Base-by-base conservation (phyloP, 306 rosid genomes). In the Quercus berberidifolia region DNA sequence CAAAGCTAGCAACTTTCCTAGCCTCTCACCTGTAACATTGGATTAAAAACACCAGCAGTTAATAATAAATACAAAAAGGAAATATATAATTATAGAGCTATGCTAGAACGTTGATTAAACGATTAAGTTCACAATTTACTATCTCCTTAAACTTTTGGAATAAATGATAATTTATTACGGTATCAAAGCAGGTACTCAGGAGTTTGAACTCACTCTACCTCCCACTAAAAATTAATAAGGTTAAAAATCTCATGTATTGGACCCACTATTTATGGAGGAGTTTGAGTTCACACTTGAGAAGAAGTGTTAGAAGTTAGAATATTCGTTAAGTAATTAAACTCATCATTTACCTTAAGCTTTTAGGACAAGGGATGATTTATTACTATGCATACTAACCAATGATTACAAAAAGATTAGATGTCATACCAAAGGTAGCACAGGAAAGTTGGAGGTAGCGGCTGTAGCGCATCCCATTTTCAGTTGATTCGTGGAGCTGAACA, bases 401-500 rank as follows among this genome's bases (percentile, higher is more conserved):
- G 63, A 57, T 57, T 57, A 12, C 25, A 4, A 64, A 64, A 3
- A 64, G 6, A n/a, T 31, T 13, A 76, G 46, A 41, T 41, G 46
- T 60, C 59, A 6, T 77, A 90, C 94, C 91, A 4, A 90, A 90
- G 4, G 92, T 85, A 7, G 78, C 90, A 64, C 30, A 76, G 9
- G 81, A 57, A 11, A 90, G 91, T 80, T 78, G 85, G 57, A 90
- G 80, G 79, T 90, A 90, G 82, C 92, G 87, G 54, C 87, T 69
- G 57, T 83, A 85, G 23, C 94, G 91, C 73, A 84, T 74, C 60
- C 92, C 92, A 0, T 74, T 51, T 25, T 88, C 85, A 6, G 56
- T 72, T 0, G 92, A 85, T 55, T 90, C 90, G 1, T 90, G 92
- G 31, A 90, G 87, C 28, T 87, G 88, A 14, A 90, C 83, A 0